Evolutionary conservation across 345 rosid genomes (phyloP), one percentile per base, ranked within the genome.

Genomic region (Eucalyptus leucophloia): DNA sequence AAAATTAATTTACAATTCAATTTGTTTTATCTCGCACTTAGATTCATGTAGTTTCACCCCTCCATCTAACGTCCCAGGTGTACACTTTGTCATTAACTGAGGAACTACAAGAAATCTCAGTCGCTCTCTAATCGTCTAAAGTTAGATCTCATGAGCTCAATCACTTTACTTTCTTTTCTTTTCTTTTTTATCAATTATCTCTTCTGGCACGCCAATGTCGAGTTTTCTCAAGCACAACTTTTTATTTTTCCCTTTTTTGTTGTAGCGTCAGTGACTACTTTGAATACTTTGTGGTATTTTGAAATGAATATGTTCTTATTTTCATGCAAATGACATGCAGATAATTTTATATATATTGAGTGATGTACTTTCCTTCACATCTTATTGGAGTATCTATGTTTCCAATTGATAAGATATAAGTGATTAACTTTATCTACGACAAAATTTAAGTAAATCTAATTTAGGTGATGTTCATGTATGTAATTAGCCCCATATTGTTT

Each of bases 321-420:
- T 28, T 60, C 67, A 28, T 28, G 32, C 67, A 60, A 60, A 60
- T 12, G 8, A 60, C 67, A 60, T 60, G 69, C 17, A 1, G 0
- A 30, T 62, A 62, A 62, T 62, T 62, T 30, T 30, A 62, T 28
- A 62, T 13, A 0, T 7, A 30, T 6, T 7, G 18, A 62, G 17
- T 0, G 17, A 0, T 6, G 0, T 13, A 28, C n/a, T 62, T 62
- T 28, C 34, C 17, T 62, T 7, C 32, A 30, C 4, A 30, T 0
- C 2, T 62, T 30, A 6, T 13, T 62, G 69, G n/a, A 28, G 8
- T 0, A 62, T 62, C 18, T 28, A 62, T 62, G 5, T 62, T 28
- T 62, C 4, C 17, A 0, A 62, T 62, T 62, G 69, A 30, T 28
- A 30, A 62, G 34, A 62, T 62, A 3, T 62, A 62, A 62, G 18